A percentile compares a stretch with the other conserved stretches of the same genome.
These are phyloP conservation scores for Hymenoscyphus infarciens DNA, from an alignment of 2,329 filamentous ascomycete genomes.

Conservation along the genomic window DNA sequence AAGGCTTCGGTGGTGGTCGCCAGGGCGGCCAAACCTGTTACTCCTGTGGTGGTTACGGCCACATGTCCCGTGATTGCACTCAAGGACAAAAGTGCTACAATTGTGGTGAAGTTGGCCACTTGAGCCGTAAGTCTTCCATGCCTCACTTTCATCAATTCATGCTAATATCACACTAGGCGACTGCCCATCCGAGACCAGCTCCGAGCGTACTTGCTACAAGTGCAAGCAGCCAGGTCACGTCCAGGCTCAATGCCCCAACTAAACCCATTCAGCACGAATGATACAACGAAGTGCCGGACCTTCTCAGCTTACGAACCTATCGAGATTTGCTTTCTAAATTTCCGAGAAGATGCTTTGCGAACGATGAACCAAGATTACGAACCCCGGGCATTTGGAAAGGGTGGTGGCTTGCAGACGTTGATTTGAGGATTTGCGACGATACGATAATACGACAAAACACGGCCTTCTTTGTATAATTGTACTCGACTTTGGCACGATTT, in stretches of 20 bases:
- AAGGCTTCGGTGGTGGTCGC: conserved; percentile 47
- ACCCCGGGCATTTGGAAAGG: conserved; percentile 34
- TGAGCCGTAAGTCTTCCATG: conserved; percentile 12
- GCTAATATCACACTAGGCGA: conserved; percentile 54
- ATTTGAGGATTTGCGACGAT: conserved; percentile 32
- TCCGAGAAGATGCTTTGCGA: conserved; percentile 29
- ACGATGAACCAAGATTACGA: conserved; percentile 27
- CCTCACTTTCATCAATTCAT: background rate
- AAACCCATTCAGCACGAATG: conserved; percentile 35
- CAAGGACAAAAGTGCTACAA: conserved; percentile 99
- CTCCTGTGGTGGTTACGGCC: conserved; percentile 93
- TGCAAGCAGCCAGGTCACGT: conserved; percentile 66
- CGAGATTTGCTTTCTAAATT: conserved; percentile 26
- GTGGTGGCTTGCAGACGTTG: conserved; percentile 31
- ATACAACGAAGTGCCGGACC: conserved; percentile 26
- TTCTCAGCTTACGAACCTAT: conserved; percentile 13
- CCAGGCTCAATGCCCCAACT: conserved; percentile 89
- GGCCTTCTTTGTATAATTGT: conserved; percentile 34
- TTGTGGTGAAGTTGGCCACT: conserved; percentile 87
- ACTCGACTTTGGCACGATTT: conserved; percentile 18
- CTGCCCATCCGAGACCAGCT: conserved; percentile 86
- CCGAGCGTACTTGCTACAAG: conserved; percentile 98
- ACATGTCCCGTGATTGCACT: conserved; percentile 96
- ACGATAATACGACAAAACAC: conserved; percentile 21
- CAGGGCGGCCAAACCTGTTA: conserved; percentile 82